These are phyloP conservation scores for Saccharomyces hybrid DNA, from an alignment of 1,139 yeast genomes.

Conservation along the genomic window DNA sequence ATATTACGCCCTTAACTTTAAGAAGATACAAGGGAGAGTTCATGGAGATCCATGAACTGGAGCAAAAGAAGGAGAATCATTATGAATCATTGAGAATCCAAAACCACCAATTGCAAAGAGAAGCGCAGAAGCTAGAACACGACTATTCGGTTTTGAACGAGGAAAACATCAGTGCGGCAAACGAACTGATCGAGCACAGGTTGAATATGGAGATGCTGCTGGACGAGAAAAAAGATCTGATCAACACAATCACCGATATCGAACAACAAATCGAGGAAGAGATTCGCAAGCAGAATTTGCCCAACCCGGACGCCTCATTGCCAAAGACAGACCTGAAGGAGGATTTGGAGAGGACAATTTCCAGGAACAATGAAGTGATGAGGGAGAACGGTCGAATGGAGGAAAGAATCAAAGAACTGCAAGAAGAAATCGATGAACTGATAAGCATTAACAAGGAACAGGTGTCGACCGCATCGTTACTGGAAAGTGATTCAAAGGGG, in stretches of 20 bases:
- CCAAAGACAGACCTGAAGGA: slow-evolving; percentile 34
- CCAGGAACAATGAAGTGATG: slow-evolving; percentile 49
- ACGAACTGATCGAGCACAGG: slow-evolving; percentile 59
- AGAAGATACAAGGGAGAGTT: slow-evolving; percentile 65
- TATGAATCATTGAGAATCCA: slow-evolving; percentile 54
- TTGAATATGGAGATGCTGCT: slow-evolving; percentile 55
- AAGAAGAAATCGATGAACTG: slow-evolving; percentile 13
- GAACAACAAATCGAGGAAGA: slow-evolving; percentile 31
- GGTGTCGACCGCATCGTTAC: slow-evolving; percentile 5
- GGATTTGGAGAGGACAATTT: slow-evolving; percentile 46
- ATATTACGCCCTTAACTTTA: slow-evolving; percentile 62
- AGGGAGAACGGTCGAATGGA: slow-evolving; percentile 42
- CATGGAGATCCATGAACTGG: slow-evolving; percentile 58
- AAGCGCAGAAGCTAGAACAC: slow-evolving; percentile 65
- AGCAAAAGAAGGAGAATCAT: slow-evolving; percentile 59
- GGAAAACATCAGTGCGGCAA: slow-evolving; percentile 69
- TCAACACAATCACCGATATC: slow-evolving; percentile 45
- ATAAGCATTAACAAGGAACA: slow-evolving; percentile 27
- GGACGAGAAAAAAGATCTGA: slow-evolving; percentile 54
- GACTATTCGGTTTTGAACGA: slow-evolving; percentile 58
- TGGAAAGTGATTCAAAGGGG: slow-evolving; percentile 3
- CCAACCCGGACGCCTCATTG: slow-evolving; percentile 26
- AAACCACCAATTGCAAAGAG: slow-evolving; percentile 66
- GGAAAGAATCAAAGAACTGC: slow-evolving; percentile 34
- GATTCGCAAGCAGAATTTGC: slow-evolving; percentile 22